A percentile compares a stretch with the other conserved stretches of the same genome.
phyloP scores from a whole-genome alignment of 169 alveolate species.

The Cystoisospora suis region DNA sequence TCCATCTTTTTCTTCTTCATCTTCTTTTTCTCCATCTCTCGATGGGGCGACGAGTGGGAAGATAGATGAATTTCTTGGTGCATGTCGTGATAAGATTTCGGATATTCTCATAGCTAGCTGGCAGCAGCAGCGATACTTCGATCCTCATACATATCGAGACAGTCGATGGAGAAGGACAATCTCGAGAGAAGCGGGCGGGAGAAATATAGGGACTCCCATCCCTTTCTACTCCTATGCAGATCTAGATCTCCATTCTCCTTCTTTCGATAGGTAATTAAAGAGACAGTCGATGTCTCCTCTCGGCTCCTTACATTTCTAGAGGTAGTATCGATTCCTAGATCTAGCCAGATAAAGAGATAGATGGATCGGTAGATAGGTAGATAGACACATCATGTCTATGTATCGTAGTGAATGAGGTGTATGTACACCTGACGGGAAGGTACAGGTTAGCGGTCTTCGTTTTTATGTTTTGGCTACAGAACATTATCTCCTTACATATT shows the following conservation, averaged over 20 bases:
- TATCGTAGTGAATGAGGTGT: no score
- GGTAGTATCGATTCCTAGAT: not conserved
- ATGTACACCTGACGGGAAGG: no score
- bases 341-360: not conserved
- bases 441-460: no score
- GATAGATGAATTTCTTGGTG: conserved; percentile 40
- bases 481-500: no score
- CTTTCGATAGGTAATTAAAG: not conserved
- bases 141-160: conserved; percentile 20
- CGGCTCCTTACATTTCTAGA: not conserved
- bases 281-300: not conserved
- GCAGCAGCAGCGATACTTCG: conserved; percentile 8
- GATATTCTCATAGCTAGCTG: not conserved
- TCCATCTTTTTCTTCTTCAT: not conserved
- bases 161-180: not conserved
- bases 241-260: not conserved
- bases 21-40: not conserved
- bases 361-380: no score
- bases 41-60: not conserved
- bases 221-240: conserved; percentile 62
- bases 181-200: conserved; percentile 26
- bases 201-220: conserved; percentile 52
- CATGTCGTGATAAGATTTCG: conserved; percentile 34
- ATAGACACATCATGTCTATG: no score
- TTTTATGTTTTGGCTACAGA: no score